Evolutionary conservation across 495 filamentous ascomycete genomes (phyloP), one percentile per base, ranked within the genome.

Genomic region (Xylaria grammica): DNA sequence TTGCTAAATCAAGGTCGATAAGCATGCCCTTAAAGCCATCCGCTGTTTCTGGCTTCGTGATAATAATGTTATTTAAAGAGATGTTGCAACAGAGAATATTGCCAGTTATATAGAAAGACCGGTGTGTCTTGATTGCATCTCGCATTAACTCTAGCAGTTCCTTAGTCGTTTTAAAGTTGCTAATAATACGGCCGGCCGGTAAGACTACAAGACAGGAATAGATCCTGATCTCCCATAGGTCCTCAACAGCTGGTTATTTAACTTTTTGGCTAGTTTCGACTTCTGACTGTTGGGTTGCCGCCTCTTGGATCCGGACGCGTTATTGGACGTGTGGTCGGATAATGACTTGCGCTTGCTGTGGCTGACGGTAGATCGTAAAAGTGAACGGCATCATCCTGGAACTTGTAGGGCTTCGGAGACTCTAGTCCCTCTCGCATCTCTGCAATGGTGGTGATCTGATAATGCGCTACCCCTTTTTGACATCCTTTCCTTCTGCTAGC

Each of bases 31-130:
- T 67, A 49, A 56, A 62, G 62, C 30, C 49, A 34, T 60, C 46
- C 46, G 54, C 27, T 40, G 26, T 36, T 30, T 27, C 7, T 3
- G 32, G 57, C 19, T 76, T 53, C n/a, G 67, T 74, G 19, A 75
- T 77, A 27, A 78, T 73, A 51, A 76, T 70, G 60, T 77, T 78
- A 60, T 78, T 77, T 49, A 70, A 66, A 0, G 76, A 79, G 20
- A 79, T 75, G 63, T 79, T 72, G 13, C 74, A 66, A 62, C 79
- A 68, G 46, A 79, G 74, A 45, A 80, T 78, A 0, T 72, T 72
- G 55, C 73, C 72, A 27, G 68, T 67, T 27, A 68, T n/a, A 56
- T 71, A 74, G 26, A 79, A 74, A 52, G 68, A 77, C 63, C 44
- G 68, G 63, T 77, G 65, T 46, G 50, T 73, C 32, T 11, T 50